Evolutionary conservation across 2,329 filamentous ascomycete genomes (phyloP).

Genomic region (Parafenestella ontariensis): DNA sequence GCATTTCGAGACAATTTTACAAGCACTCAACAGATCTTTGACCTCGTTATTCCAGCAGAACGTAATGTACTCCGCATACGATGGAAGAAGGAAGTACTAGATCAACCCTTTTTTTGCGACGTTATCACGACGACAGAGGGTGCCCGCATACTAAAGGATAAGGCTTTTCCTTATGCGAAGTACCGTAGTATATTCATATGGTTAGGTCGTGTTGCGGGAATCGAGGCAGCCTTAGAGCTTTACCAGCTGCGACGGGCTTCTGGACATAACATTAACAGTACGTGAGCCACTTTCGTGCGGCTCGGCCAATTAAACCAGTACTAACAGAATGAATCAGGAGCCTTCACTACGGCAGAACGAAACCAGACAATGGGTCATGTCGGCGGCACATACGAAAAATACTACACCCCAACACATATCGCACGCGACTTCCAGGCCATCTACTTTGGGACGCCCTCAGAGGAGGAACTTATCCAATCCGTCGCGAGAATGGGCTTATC

Average conservation of each 20-base stretch:
- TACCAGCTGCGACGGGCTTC: slow-evolving; percentile 23
- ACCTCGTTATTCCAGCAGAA: slow-evolving; percentile 18
- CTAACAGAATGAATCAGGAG: too few relatives aligned
- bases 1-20: slow-evolving; percentile 21
- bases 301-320: too few relatives aligned
- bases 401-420: slow-evolving; percentile 25
- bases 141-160: slow-evolving; percentile 8
- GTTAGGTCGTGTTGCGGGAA: slow-evolving; percentile 21
- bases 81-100: slow-evolving; percentile 23
- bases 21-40: slow-evolving; percentile 24
- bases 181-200: slow-evolving; percentile 24
- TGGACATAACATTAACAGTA: slow-evolving; percentile 25
- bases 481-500: slow-evolving; percentile 15
- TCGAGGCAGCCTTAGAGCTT: slow-evolving; percentile 22
- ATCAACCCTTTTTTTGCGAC: slow-evolving; percentile 22
- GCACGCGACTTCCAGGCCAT: slow-evolving; percentile 19
- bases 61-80: slow-evolving; percentile 21
- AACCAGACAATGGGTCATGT: slow-evolving; percentile 24
- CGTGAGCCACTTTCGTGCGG: not conserved
- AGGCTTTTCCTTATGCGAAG: slow-evolving; percentile 23
- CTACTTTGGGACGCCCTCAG: slow-evolving; percentile 22
- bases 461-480: slow-evolving; percentile 25
- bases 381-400: slow-evolving; percentile 20
- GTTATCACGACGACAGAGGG: slow-evolving; percentile 12
- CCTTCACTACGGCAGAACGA: not conserved